Conservation (phyloP, 345 rosid genomes). For the Boechera stricta region DNA sequence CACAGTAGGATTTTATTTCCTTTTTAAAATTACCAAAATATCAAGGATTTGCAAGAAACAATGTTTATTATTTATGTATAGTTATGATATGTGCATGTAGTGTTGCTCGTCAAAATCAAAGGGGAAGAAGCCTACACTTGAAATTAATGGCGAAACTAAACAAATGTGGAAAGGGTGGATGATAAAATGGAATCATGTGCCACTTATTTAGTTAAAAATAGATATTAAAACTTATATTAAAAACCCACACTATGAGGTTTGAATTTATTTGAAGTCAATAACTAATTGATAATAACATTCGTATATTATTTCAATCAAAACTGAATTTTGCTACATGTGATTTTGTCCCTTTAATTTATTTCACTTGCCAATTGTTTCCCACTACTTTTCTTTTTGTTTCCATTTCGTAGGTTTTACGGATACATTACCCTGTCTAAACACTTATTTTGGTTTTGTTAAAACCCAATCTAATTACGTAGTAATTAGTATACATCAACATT, state of each 20-base stretch:
- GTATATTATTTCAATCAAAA: neutral
- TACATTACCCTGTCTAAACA: neutral
- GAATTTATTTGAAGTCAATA: constrained; percentile 15
- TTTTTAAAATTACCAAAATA: neutral
- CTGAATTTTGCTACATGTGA: constrained; percentile 28
- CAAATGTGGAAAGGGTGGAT: constrained; percentile 31
- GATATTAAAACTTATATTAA: neutral
- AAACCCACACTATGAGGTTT: constrained; percentile 19
- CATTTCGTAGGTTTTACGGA: neutral
- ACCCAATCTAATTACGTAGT: neutral
- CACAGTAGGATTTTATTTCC: neutral
- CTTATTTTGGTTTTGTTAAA: neutral
- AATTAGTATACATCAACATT: neutral
- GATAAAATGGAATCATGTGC: constrained; percentile 35
- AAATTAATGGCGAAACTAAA: constrained; percentile 17
- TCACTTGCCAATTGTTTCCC: constrained; percentile 5
- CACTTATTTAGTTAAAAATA: constrained; percentile 13
- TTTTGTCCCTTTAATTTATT: neutral
- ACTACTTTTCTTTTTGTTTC: neutral
- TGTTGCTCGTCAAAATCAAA: constrained; percentile 16
- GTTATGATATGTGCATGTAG: constrained; percentile 10
- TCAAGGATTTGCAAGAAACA: neutral
- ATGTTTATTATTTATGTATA: neutral
- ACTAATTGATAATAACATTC: neutral
- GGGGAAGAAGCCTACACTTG: neutral